A percentile compares a stretch with the other conserved stretches of the same genome.
phyloP scores from a whole-genome alignment of 805 yeast genomes.

The Wickerhamiella occidentalis region DNA sequence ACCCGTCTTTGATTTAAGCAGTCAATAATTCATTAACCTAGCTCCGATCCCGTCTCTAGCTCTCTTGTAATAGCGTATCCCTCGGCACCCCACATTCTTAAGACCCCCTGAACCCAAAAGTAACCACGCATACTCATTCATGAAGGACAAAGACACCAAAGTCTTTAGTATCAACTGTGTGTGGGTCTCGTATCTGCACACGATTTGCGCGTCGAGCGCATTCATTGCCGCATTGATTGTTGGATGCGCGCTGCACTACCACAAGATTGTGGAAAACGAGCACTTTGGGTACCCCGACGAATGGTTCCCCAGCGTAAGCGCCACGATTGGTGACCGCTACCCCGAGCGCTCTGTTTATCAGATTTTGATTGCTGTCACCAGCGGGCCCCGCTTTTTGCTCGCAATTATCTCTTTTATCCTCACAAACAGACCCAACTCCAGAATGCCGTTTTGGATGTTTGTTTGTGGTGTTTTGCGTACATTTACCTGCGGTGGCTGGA shows the following conservation, averaged over 20 bases:
- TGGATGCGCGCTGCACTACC: constrained; percentile 68
- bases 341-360: constrained; percentile 94
- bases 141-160: constrained; percentile 11
- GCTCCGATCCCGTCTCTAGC: no score
- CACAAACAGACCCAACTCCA: constrained; percentile 29
- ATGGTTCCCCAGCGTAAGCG: constrained; percentile 97
- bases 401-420: constrained; percentile 39
- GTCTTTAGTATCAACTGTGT: constrained; percentile 33
- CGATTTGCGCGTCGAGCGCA: constrained; percentile 59
- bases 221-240: constrained; percentile 62
- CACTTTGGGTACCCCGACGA: constrained; percentile 89
- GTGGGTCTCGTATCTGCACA: constrained; percentile 58
- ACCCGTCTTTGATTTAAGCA: no score
- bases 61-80: no score
- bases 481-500: constrained; percentile 97
- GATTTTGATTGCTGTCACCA: constrained; percentile 76
- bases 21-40: no score
- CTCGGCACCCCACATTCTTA: no score
- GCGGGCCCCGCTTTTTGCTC: constrained; percentile 80
- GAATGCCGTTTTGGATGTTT: constrained; percentile 26
- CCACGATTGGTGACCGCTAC: constrained; percentile 92
- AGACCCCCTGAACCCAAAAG: no score
- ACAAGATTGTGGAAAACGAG: constrained; percentile 79
- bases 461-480: constrained; percentile 75
- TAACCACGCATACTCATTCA: background rate